Base-by-base conservation (phyloP, 1,284 basidiomycete genomes). In the Cutaneotrichosporon sp. region DNA sequence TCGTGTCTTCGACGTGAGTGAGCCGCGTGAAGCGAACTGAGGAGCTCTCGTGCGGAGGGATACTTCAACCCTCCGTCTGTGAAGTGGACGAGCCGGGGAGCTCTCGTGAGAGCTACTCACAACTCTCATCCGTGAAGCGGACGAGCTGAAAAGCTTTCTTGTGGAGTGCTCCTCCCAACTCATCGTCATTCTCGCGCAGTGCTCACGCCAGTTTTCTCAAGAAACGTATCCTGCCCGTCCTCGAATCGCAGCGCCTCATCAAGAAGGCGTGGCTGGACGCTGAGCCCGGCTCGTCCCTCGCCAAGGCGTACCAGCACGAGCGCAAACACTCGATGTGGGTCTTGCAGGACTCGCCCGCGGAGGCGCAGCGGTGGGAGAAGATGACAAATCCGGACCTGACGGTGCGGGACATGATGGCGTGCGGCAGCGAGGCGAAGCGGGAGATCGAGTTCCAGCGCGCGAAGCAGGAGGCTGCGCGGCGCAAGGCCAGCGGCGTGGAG, bases 1-100 rank as follows among this genome's bases (percentile, higher is more conserved):
- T 69, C 34, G 39, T 65, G 7, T 70, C 69, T 16, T 60, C 56
- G n/a, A 55, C 46, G 71, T 71, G 56, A 63, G 69, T 70, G 5
- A 8, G 10, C 20, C 11, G 38, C 24, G 16, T 41, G 22, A n/a
- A n/a, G n/a, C n/a, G n/a, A n/a, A n/a, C n/a, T n/a, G n/a, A n/a
- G n/a, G n/a, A n/a, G n/a, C n/a, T n/a, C n/a, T n/a, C n/a, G n/a
- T n/a, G n/a, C n/a, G n/a, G n/a, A n/a, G n/a, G n/a, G n/a, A n/a
- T n/a, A n/a, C n/a, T n/a, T n/a, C n/a, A n/a, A n/a, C 14, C 29
- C n/a, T n/a, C 14, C 29, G 9, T 31, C 29, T 14, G 29, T 31
- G 29, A n/a, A n/a, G n/a, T n/a, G n/a, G n/a, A n/a, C n/a, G n/a
- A n/a, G n/a, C n/a, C n/a, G n/a, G n/a, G n/a, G n/a, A n/a, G n/a